Evolutionary conservation across 148 eudicot species (phyloP), one percentile per base, ranked within the genome.

Genomic region (Nyssa sinensis): DNA sequence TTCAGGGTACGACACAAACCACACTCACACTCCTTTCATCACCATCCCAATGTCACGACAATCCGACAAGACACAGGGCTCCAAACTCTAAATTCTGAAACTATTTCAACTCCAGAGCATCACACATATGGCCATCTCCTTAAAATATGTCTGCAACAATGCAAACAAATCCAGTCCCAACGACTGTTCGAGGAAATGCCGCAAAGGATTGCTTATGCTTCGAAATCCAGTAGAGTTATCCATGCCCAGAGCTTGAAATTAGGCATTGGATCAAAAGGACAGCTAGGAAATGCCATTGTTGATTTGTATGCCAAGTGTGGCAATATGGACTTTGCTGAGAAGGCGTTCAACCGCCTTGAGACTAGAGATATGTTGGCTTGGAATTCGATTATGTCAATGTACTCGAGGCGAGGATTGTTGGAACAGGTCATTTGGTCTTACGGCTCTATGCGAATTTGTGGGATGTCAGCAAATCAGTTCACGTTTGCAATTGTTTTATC

Each of bases 231-330:
- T 74, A 83, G 67, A 73, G 16, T 74, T 8, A 73, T 91, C 58
- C 97, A 94, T 74, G 80, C 85, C 19, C 83, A 76, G 11, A 88
- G 88, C 71, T 69, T 94, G 63, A 88, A 76, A 49, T 71, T 77
- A 61, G 91, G 93, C 67, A 67, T 85, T 71, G 78, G 79, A 14
- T 81, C 80, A n/a, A 57, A 78, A 63, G 91, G 89, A 60, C 66
- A 77, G 60, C 65, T 94, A 73, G 97, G 87, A 23, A 88, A 81
- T 84, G 86, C 88, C 49, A 75, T 94, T 73, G 69, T 94, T 16
- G 97, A 91, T 86, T 91, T 90, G 75, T 92, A 94, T 67, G 89
- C 89, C n/a, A 94, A 94, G 70, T 94, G 95, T 80, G 93, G 93
- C 14, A 72, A 82, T 81, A 7, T 69, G 75, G 83, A 39, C 47